These are phyloP conservation scores for Suillus cothurnatus DNA, from an alignment of 768 basidiomycete genomes.

Conservation along the genomic window DNA sequence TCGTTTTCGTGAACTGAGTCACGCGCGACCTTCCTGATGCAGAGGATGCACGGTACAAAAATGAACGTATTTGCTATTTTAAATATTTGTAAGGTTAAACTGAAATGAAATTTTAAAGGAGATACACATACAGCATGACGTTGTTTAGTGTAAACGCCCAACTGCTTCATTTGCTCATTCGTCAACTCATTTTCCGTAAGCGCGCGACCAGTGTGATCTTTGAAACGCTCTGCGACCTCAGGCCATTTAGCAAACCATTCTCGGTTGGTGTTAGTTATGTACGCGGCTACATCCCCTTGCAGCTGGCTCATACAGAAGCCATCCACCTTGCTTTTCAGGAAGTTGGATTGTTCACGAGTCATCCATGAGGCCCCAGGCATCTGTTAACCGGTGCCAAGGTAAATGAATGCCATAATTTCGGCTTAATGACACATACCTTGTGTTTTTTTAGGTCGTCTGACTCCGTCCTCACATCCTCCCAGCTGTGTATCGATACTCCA, in stretches of 20 bases:
- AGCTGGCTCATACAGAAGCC: background rate
- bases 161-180: background rate
- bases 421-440: background rate
- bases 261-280: background rate
- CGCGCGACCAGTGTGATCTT: background rate
- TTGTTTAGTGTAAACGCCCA: background rate
- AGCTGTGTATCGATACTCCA: background rate
- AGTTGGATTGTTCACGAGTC: background rate
- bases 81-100: background rate
- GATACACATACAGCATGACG: background rate
- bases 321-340: background rate
- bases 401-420: background rate
- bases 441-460: background rate
- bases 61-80: background rate
- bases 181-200: background rate
- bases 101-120: background rate
- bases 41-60: background rate
- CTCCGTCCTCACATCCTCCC: too few species aligned
- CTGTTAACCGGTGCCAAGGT: background rate
- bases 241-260: background rate
- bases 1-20: background rate
- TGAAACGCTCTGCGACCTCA: background rate
- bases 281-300: background rate
- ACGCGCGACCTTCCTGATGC: background rate
- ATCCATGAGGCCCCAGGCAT: background rate